A percentile compares a stretch with the other conserved stretches of the same genome.
These are phyloP conservation scores for Isoetes engelmannii DNA, from an alignment of 83 land plant species.

Conservation along the genomic window DNA sequence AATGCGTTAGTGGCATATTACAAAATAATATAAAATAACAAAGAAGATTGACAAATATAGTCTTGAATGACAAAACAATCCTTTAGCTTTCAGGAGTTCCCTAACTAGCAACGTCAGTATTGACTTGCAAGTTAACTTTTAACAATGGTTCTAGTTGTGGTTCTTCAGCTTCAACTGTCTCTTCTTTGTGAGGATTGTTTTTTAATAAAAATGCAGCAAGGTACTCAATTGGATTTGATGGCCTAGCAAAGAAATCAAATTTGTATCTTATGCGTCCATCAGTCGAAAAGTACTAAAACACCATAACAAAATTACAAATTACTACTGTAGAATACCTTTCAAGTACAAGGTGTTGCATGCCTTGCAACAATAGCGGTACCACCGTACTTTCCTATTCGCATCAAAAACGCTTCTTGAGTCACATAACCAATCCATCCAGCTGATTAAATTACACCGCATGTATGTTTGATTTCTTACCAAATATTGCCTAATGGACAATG, in stretches of 20 bases:
- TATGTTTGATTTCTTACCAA: neutral
- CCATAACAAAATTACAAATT: neutral
- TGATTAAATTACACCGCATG: neutral
- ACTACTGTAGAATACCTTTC: neutral
- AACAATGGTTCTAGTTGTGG: no score
- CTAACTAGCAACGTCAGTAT: no score
- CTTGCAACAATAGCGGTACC: conserved; percentile 7
- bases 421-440: neutral
- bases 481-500: neutral
- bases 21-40: no score
- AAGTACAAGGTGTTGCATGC: conserved; percentile 12
- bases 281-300: no score
- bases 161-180: no score
- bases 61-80: no score
- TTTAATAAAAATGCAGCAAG: conserved; percentile 7
- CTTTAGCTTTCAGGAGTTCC: no score
- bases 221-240: conserved; percentile 9
- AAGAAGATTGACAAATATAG: no score
- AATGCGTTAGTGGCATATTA: no score
- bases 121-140: no score
- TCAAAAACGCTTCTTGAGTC: neutral
- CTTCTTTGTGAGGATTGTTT: neutral
- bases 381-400: conserved; percentile 5
- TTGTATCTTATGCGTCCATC: no score
- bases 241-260: neutral